Percentiles rank a stretch among this genome's conserved stretches.
Evolutionary conservation across 345 rosid species (phyloP).

Genomic region (Sonneratia caseolaris): DNA sequence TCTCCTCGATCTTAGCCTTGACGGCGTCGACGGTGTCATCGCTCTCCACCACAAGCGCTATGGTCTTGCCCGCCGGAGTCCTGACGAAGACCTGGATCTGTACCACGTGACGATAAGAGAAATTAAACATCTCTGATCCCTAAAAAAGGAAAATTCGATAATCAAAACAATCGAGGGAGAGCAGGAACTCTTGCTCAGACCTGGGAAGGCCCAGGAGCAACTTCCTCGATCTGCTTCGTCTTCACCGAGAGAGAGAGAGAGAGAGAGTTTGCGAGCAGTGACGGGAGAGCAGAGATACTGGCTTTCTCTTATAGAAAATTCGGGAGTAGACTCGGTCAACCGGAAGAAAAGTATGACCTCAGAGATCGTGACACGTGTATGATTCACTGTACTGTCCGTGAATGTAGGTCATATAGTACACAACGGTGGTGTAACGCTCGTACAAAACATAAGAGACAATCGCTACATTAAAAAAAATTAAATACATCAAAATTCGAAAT

Average conservation of each 20-base stretch:
- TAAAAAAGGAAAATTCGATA: background rate
- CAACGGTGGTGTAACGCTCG: too few species aligned
- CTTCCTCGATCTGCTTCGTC: background rate
- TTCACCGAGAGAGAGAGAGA: background rate
- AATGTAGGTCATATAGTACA: too few species aligned
- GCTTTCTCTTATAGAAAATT: background rate
- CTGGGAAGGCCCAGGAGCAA: too few species aligned
- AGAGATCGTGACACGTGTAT: too few species aligned
- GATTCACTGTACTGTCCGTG: too few species aligned
- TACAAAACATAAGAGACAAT: too few species aligned
- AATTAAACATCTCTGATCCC: background rate
- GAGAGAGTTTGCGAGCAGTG: background rate
- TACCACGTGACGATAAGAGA: background rate
- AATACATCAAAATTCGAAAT: too few species aligned
- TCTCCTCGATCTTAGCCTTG: slow-evolving; percentile 2
- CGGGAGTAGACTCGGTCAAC: background rate
- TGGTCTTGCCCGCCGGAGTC: background rate
- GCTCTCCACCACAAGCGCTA: background rate
- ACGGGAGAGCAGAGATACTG: background rate
- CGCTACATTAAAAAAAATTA: too few species aligned
- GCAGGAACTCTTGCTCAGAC: background rate
- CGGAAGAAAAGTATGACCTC: background rate
- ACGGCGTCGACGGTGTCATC: background rate
- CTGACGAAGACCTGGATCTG: slow-evolving; percentile 3
- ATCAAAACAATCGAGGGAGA: background rate